Evolutionary conservation across 225 moss, liverwort and hornwort genomes (phyloP).

Genomic region (Antitrichia curtipendula): DNA sequence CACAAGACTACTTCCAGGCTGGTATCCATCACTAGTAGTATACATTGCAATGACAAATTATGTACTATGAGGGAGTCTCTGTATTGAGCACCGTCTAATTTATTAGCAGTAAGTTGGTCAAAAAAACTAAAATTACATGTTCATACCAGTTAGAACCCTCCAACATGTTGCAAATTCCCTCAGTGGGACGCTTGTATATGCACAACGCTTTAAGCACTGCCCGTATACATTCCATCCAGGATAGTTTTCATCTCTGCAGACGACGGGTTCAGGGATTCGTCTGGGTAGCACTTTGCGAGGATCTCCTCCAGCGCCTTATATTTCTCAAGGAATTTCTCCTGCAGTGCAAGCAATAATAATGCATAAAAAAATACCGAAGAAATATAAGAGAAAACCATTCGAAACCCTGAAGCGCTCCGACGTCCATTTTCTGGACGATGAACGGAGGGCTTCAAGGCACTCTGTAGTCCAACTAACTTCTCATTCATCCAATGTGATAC

Average conservation of each 20-base stretch:
- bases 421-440: too few species aligned
- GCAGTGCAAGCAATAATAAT: not conserved
- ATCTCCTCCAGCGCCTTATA: constrained; percentile 77
- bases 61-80: not conserved
- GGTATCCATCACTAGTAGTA: not conserved
- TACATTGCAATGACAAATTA: not conserved
- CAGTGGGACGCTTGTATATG: not conserved
- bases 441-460: too few species aligned
- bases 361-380: not conserved
- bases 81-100: not conserved
- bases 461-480: too few species aligned
- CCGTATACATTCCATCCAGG: constrained; percentile 18
- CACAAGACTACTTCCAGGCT: not conserved
- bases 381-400: not conserved
- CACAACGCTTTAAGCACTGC: not conserved
- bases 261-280: constrained; percentile 52
- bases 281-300: constrained; percentile 64
- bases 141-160: not conserved
- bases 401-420: too few species aligned
- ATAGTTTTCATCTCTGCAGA: constrained; percentile 66
- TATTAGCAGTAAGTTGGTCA: not conserved
- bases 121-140: not conserved
- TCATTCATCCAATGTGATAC: too few species aligned
- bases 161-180: not conserved
- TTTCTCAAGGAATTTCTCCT: constrained; percentile 60